phyloP scores from a whole-genome alignment of 2,329 filamentous ascomycete genomes.

The Cephalotrichum gorgonifer region DNA sequence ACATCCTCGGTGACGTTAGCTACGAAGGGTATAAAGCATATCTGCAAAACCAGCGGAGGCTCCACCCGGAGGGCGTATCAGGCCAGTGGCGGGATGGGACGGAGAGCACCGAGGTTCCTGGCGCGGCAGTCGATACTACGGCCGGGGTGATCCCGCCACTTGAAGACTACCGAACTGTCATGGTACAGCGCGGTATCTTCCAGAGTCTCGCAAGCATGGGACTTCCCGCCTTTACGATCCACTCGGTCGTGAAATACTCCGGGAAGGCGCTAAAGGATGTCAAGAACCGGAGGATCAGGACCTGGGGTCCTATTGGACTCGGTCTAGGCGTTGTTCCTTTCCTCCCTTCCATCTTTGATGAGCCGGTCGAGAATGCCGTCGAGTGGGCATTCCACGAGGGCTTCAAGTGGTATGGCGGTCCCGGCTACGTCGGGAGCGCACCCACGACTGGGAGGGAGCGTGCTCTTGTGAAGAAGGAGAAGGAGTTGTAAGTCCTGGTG shows the following conservation, averaged over 20 bases:
- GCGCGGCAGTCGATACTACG: neutral
- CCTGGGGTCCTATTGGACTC: slow-evolving; percentile 85
- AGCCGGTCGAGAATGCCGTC: slow-evolving; percentile 84
- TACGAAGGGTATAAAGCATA: slow-evolving; percentile 97
- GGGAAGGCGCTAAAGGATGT: slow-evolving; percentile 73
- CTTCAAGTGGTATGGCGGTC: slow-evolving; percentile 63
- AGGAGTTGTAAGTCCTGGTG: slow-evolving; percentile 27
- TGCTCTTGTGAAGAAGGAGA: slow-evolving; percentile 27
- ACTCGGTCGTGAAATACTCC: slow-evolving; percentile 84
- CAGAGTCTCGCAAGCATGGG: slow-evolving; percentile 90
- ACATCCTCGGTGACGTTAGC: slow-evolving; percentile 79
- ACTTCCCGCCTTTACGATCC: slow-evolving; percentile 85
- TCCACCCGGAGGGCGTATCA: slow-evolving; percentile 10
- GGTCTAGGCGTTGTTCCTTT: slow-evolving; percentile 70
- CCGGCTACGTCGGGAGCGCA: slow-evolving; percentile 41
- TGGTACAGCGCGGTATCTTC: slow-evolving; percentile 84
- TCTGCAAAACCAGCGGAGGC: slow-evolving; percentile 65
- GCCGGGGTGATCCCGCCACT: slow-evolving; percentile 52
- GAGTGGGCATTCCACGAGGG: slow-evolving; percentile 83
- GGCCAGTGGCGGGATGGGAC: slow-evolving; percentile 17
- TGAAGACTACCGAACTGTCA: slow-evolving; percentile 84
- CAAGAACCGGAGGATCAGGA: slow-evolving; percentile 66
- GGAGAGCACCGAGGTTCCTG: slow-evolving; percentile 12
- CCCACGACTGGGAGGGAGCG: slow-evolving; percentile 41
- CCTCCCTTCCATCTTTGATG: slow-evolving; percentile 75